These are phyloP conservation scores for Cyclotella kingstonii DNA, from an alignment of 108 stramenopile species.

Conservation along the genomic window DNA sequence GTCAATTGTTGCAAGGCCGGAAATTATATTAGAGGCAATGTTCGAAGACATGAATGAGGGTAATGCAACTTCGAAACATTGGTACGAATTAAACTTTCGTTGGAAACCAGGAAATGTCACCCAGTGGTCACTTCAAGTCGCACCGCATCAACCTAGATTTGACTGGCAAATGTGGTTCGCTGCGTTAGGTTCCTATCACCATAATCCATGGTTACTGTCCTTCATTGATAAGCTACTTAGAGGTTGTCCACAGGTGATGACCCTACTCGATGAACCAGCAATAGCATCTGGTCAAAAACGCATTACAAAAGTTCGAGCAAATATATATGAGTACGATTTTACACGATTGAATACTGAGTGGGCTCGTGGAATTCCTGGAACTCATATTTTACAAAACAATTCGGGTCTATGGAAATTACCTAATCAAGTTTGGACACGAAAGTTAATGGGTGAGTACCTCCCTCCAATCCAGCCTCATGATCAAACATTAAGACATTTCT, in stretches of 20 bases:
- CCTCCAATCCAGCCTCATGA: constrained; percentile 8
- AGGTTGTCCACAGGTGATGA: constrained; percentile 32
- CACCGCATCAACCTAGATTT: constrained; percentile 61
- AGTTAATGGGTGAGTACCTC: constrained; percentile 12
- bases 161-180: constrained; percentile 88
- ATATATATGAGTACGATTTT: constrained; percentile 44
- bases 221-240: constrained; percentile 46
- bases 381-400: constrained; percentile 1
- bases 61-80: constrained; percentile 6
- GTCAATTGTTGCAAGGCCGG: constrained; percentile 52
- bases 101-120: constrained; percentile 56
- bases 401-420: not conserved
- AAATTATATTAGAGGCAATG: constrained; percentile 59
- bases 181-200: constrained; percentile 51
- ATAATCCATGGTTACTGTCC: constrained; percentile 60
- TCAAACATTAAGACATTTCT: not conserved
- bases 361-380: constrained; percentile 31
- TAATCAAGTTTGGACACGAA: constrained; percentile 21
- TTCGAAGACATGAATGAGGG: constrained; percentile 13
- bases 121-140: constrained; percentile 39
- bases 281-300: constrained; percentile 11
- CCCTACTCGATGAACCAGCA: constrained; percentile 37
- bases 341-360: constrained; percentile 30
- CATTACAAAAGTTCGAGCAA: constrained; percentile 20
- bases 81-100: constrained; percentile 58